A percentile compares a stretch with the other conserved stretches of the same genome.
These are phyloP conservation scores for Trichoderma lentiforme DNA, from an alignment of 2,329 filamentous ascomycete genomes.

Conservation along the genomic window DNA sequence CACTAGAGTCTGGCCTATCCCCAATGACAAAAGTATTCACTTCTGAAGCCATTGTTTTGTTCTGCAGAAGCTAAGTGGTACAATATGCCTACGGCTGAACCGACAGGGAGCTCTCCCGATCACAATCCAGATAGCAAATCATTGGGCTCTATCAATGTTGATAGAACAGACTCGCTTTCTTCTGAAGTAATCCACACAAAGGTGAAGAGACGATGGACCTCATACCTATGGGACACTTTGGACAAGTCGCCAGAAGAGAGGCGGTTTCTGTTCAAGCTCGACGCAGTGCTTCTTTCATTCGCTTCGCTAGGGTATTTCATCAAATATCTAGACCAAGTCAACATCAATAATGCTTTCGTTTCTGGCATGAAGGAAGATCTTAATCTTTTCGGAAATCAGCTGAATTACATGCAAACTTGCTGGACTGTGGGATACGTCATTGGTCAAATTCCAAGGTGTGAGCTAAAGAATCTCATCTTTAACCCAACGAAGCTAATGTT, in stretches of 20 bases:
- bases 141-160: background rate
- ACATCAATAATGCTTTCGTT: slow-evolving; percentile 40
- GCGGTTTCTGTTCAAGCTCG: slow-evolving; percentile 42
- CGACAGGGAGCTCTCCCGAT: background rate
- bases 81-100: background rate
- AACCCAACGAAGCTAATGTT: background rate
- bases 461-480: background rate
- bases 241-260: slow-evolving; percentile 41
- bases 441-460: slow-evolving; percentile 36
- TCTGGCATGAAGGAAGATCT: slow-evolving; percentile 51
- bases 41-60: background rate
- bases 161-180: background rate
- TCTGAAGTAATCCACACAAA: background rate
- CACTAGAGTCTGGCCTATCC: background rate
- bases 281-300: slow-evolving; percentile 38
- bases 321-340: slow-evolving; percentile 37
- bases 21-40: background rate
- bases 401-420: slow-evolving; percentile 52
- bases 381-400: slow-evolving; percentile 38
- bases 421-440: slow-evolving; percentile 61
- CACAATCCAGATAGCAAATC: slow-evolving; percentile 2
- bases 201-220: slow-evolving; percentile 35
- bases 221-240: slow-evolving; percentile 49
- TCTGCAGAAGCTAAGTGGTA: background rate
- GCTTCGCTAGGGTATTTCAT: slow-evolving; percentile 38